Conservation (phyloP, 352 stramenopile genomes). For the Globisporangium radiosum region DNA sequence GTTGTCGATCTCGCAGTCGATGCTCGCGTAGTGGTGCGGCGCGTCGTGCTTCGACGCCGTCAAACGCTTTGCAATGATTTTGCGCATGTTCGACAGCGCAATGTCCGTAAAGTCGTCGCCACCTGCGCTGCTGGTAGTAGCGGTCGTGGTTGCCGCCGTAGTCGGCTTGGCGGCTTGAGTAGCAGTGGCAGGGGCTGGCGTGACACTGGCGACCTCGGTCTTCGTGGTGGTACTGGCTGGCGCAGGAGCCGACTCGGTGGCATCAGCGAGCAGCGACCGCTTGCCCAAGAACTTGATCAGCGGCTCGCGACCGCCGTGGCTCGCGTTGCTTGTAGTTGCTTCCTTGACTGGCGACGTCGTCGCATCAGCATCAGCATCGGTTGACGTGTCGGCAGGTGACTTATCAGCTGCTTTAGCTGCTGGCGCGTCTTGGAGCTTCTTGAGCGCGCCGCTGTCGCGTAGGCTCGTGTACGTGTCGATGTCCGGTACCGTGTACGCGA, state of each 20-base stretch:
- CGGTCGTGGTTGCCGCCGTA: slow-evolving; percentile 2
- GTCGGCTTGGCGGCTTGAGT: neutral
- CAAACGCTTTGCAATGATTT: slow-evolving; percentile 97
- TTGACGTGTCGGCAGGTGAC: slow-evolving; percentile 8
- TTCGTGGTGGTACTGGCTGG: neutral
- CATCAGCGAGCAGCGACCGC: slow-evolving; percentile 43
- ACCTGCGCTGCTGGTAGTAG: slow-evolving; percentile 3
- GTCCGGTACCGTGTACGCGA: slow-evolving; percentile 94
- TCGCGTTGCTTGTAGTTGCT: slow-evolving; percentile 1
- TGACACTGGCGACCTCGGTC: neutral
- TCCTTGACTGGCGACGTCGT: slow-evolving; percentile 4
- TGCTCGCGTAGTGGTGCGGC: slow-evolving; percentile 96
- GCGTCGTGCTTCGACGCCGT: slow-evolving; percentile 95
- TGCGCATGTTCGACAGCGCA: slow-evolving; percentile 94
- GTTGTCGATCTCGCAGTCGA: slow-evolving; percentile 94
- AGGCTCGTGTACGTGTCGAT: slow-evolving; percentile 64
- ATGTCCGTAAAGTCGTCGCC: slow-evolving; percentile 74
- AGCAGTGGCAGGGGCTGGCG: slow-evolving; percentile 1
- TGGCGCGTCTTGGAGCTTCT: slow-evolving; percentile 27
- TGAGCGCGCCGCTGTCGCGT: slow-evolving; percentile 47
- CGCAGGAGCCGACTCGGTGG: slow-evolving; percentile 9
- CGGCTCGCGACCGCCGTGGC: slow-evolving; percentile 33
- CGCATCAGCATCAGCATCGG: slow-evolving; percentile 7
- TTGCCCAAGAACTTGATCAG: slow-evolving; percentile 87
- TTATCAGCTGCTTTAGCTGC: slow-evolving; percentile 8